Conservation (phyloP, 768 basidiomycete genomes). For the Amanita phalloides region DNA sequence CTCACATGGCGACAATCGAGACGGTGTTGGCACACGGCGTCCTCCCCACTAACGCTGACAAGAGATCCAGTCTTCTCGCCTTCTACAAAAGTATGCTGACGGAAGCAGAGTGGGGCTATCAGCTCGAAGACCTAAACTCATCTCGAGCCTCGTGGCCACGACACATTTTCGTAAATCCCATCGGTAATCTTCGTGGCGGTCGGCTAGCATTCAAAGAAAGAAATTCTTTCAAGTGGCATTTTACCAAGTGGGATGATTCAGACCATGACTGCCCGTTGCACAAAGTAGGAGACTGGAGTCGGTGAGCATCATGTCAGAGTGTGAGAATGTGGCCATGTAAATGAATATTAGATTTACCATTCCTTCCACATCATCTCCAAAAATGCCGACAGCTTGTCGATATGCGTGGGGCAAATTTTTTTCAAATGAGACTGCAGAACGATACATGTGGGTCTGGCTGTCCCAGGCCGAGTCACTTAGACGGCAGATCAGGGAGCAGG, state of each 20-base stretch:
- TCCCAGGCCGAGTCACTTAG: not conserved
- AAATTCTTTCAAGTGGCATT: not conserved
- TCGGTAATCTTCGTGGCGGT: slow-evolving; percentile 1
- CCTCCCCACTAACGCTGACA: not conserved
- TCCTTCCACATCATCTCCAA: too few species aligned
- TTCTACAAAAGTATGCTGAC: slow-evolving; percentile 3
- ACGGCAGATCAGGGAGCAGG: not conserved
- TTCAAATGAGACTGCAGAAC: not conserved
- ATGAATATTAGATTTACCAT: not conserved
- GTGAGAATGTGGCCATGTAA: not conserved
- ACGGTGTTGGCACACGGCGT: not conserved
- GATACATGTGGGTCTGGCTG: slow-evolving; percentile 1
- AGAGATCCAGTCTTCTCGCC: not conserved
- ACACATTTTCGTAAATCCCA: not conserved
- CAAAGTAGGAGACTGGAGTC: not conserved
- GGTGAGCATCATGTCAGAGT: not conserved
- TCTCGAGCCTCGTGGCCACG: too few species aligned
- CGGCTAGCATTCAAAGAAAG: not conserved
- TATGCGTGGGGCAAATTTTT: not conserved
- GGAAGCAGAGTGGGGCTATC: slow-evolving; percentile 1
- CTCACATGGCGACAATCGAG: not conserved
- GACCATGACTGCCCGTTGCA: too few species aligned
- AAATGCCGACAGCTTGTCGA: too few species aligned
- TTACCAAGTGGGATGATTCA: not conserved
- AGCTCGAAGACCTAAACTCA: too few species aligned